Conservation (phyloP, 2,329 filamentous ascomycete genomes). For the Colletotrichum chrysophilum region DNA sequence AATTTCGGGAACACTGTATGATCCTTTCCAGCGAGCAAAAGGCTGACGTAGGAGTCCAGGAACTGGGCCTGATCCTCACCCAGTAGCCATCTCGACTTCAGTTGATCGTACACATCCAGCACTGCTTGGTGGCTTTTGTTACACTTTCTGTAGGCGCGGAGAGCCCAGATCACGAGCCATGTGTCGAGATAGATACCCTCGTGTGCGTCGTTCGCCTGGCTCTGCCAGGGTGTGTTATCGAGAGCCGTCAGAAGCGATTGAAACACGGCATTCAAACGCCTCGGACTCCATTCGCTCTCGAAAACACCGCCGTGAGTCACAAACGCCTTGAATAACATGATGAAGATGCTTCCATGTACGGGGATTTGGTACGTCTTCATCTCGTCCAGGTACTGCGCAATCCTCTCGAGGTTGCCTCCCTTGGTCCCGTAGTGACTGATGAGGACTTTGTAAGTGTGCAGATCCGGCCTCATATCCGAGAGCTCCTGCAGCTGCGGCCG, state of each 20-base stretch:
- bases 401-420: constrained; percentile 73
- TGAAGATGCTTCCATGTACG: constrained; percentile 77
- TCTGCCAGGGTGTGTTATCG: constrained; percentile 38
- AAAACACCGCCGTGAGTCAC: constrained; percentile 68
- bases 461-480: constrained; percentile 73
- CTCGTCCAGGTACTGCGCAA: constrained; percentile 76
- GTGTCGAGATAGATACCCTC: constrained; percentile 57
- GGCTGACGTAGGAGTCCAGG: constrained; percentile 51
- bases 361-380: constrained; percentile 75
- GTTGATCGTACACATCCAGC: constrained; percentile 56
- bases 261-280: constrained; percentile 73
- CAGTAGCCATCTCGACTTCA: constrained; percentile 54
- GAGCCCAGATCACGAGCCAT: constrained; percentile 65
- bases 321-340: constrained; percentile 86
- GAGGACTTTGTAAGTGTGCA: constrained; percentile 80
- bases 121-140: constrained; percentile 52
- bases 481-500: constrained; percentile 60
- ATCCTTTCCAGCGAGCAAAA: constrained; percentile 40
- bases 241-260: constrained; percentile 64
- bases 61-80: constrained; percentile 45
- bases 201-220: constrained; percentile 22
- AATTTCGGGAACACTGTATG: background rate
- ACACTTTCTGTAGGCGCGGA: constrained; percentile 70
- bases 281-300: constrained; percentile 73
- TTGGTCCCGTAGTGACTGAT: constrained; percentile 74